Base-by-base conservation (phyloP, 2,329 filamentous ascomycete species). In the Colletotrichum agaves region DNA sequence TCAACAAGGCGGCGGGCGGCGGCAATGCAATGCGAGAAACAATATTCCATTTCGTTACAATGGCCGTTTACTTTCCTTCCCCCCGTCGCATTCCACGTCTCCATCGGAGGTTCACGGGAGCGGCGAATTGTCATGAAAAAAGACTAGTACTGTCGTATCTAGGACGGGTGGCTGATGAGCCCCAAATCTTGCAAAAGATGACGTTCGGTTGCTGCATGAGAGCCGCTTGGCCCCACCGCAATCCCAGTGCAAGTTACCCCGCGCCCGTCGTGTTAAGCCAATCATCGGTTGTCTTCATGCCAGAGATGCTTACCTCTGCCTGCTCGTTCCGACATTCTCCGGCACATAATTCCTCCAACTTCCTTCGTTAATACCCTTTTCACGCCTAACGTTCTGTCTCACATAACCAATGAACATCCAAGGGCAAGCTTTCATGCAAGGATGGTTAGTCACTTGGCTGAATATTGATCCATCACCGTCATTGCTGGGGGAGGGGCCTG, bases 131-230 rank as follows among this genome's bases (percentile, higher is more conserved):
- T 43, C 37, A 43, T 27, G 55, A 21, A 17, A 19, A 27, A 31
- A 2, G 35, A 61, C 19, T 8, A 15, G 10, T 13, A 19, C 23
- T 27, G 23, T 27, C 23, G 5, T 27, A 27, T 27, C 21, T 23
- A 33, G 19, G 41, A 39, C 23, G 7, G 21, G 23, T 27, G 2
- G 55, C 41, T 35, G 47, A 53, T 57, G 43, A 58, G 43, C 39
- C 66, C 66, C 56, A 23, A 64, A 67, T 52, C 27, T 67, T 52
- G 63, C 49, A 57, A 52, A 62, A 52, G 67, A 70, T 70, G 69
- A 70, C 69, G 69, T 70, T 62, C 39, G 52, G 52, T 21, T 56
- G 56, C 57, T 65, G 62, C 53, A 47, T 44, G 59, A 70, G 69
- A 69, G 67, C 67, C 67, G 62, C 62, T 57, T 50, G 27, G 56